Base-by-base conservation (phyloP, 2,329 filamentous ascomycete species). In the Nannizzia gypsea region DNA sequence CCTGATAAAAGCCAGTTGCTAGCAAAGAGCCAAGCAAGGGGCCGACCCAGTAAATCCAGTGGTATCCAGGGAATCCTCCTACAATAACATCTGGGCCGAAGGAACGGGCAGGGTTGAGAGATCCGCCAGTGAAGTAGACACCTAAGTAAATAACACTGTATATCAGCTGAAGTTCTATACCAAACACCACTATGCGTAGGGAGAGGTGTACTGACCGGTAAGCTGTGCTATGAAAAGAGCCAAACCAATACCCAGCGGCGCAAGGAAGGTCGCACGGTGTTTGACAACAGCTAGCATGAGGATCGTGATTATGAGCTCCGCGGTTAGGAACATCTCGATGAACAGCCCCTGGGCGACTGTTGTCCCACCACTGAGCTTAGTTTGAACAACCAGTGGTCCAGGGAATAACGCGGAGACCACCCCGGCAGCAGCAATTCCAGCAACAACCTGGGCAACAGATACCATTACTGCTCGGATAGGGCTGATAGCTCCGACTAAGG, bases 271-370 rank as follows among this genome's bases (percentile, higher is more conserved):
- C 1, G 83, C 82, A 50, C 84, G 83, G 70, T 89, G 86, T 73
- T 90, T 89, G 69, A 89, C 85, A 3, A 83, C 82, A 0, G 85
- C 86, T 50, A 89, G 77, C 81, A 89, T 86, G 69, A 84, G 81
- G 31, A 87, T 81, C 2, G 83, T 80, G 58, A 87, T 76, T 6
- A 86, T 79, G 8, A 88, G 75, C 67, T 85, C 78, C 0, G 82
- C 75, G 0, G 84, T 87, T 40, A 86, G 75, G 66, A 87, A 84
- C 74, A 84, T 80, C 70, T 87, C 85, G 55, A 87, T 79, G 67
- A 87, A 86, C 44, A 87, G 73, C 5, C 84, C 85, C 61, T 83
- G 83, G 0, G 75, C 75, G 8, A 78, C 73, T 61, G 73, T 80
- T 3, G 80, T 75, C 11, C 78, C 79, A 9, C 75, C 74, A 1